Percentiles rank a stretch among this genome's conserved stretches.
Conservation (phyloP, 2,329 filamentous ascomycete species). For the Neonectria hederae region DNA sequence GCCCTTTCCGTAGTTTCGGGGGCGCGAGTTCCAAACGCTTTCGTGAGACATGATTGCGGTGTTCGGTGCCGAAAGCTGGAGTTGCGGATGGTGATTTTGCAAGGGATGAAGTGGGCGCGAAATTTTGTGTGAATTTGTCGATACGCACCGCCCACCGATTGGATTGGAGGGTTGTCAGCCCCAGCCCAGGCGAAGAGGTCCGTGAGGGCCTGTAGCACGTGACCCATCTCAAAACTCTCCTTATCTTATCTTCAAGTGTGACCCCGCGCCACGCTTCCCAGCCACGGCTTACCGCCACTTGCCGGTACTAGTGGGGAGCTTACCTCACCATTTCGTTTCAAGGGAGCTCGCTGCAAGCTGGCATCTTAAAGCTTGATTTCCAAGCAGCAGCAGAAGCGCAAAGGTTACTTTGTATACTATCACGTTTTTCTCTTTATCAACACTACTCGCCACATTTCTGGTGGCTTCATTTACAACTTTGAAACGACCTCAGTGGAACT, state of each 20-base stretch:
- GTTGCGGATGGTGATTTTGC: slow-evolving; percentile 48
- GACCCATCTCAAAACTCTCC: slow-evolving; percentile 20
- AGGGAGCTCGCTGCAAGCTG: slow-evolving; percentile 42
- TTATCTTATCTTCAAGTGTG: slow-evolving; percentile 38
- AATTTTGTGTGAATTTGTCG: slow-evolving; percentile 53
- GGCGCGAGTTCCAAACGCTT: slow-evolving; percentile 99
- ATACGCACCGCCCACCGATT: slow-evolving; percentile 46
- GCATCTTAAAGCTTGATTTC: slow-evolving; percentile 44
- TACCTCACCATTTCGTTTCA: slow-evolving; percentile 29
- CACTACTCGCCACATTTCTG: not conserved
- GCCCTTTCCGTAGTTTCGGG: slow-evolving; percentile 97
- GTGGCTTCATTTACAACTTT: not conserved
- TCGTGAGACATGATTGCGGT: slow-evolving; percentile 76
- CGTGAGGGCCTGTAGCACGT: slow-evolving; percentile 31
- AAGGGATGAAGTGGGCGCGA: slow-evolving; percentile 47
- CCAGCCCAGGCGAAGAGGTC: slow-evolving; percentile 41
- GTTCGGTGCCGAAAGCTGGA: slow-evolving; percentile 45
- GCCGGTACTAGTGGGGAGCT: slow-evolving; percentile 28
- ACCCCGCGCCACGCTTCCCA: not conserved
- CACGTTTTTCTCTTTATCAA: slow-evolving; percentile 21
- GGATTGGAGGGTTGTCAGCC: slow-evolving; percentile 52
- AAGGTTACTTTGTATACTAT: slow-evolving; percentile 20
- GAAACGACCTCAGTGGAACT: slow-evolving; percentile 12
- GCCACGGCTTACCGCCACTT: not conserved
- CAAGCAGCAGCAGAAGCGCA: slow-evolving; percentile 31